Percentiles rank a stretch among this genome's conserved stretches.
These are phyloP conservation scores for Cutaneotrichosporon curvatum DNA, from an alignment of 1,284 basidiomycete genomes.

Conservation along the genomic window DNA sequence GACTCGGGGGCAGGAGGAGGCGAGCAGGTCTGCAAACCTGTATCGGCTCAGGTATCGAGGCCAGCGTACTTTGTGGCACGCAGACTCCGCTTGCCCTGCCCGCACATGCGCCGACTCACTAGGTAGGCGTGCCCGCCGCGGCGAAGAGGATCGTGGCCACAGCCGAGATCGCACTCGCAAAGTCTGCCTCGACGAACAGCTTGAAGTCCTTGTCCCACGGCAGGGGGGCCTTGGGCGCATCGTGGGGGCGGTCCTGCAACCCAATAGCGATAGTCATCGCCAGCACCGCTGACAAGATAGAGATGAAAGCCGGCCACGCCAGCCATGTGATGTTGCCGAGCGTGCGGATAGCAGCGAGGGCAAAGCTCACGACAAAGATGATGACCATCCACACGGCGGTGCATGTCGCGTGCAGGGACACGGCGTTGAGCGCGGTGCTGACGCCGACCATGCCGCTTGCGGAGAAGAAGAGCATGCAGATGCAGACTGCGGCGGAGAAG, in stretches of 20 bases:
- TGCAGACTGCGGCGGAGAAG: constrained; percentile 15
- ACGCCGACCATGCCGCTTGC: constrained; percentile 31
- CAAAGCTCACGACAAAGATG: constrained; percentile 27
- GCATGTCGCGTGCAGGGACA: constrained; percentile 37
- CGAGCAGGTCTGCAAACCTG: too few relatives aligned
- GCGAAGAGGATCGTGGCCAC: constrained; percentile 39
- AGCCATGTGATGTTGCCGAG: constrained; percentile 42
- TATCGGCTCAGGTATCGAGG: too few relatives aligned
- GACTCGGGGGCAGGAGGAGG: too few relatives aligned
- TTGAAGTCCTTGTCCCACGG: constrained; percentile 30
- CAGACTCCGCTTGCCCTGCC: too few relatives aligned
- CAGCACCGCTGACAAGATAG: constrained; percentile 36
- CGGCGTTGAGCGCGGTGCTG: constrained; percentile 45
- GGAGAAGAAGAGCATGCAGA: constrained; percentile 22
- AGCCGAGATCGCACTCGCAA: constrained; percentile 39
- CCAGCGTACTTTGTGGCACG: too few relatives aligned
- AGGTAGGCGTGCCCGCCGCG: constrained; percentile 26
- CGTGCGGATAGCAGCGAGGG: constrained; percentile 36
- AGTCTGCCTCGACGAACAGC: constrained; percentile 21
- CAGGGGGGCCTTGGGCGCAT: constrained; percentile 17
- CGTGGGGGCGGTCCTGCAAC: constrained; percentile 37
- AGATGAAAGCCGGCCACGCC: constrained; percentile 37
- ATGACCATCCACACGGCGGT: constrained; percentile 41
- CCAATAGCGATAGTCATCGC: constrained; percentile 43
- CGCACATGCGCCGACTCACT: background rate